Conservation (phyloP, 2,329 filamentous ascomycete genomes). For the Aspergillus udagawae region DNA sequence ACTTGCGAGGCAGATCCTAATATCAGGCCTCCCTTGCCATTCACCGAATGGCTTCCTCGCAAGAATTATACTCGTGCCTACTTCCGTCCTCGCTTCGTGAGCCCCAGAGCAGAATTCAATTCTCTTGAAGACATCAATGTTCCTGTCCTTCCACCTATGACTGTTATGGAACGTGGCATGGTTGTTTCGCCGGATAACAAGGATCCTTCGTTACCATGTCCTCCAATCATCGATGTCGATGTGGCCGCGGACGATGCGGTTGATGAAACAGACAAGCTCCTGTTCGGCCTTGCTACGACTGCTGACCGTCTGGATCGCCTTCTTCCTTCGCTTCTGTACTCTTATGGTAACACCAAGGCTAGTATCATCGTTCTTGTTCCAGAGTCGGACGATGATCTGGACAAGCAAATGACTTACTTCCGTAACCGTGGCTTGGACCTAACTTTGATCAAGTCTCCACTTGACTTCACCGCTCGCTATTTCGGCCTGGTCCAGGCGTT, state of each 20-base stretch:
- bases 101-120: conserved; percentile 34
- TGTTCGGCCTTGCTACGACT: conserved; percentile 42
- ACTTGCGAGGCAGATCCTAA: conserved; percentile 34
- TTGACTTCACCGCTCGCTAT: conserved; percentile 42
- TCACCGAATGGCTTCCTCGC: conserved; percentile 40
- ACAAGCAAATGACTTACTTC: conserved; percentile 39
- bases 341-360: conserved; percentile 40
- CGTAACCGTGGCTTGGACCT: conserved; percentile 40
- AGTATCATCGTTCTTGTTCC: conserved; percentile 40
- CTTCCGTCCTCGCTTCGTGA: conserved; percentile 36
- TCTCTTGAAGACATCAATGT: conserved; percentile 36
- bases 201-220: conserved; percentile 32
- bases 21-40: conserved; percentile 32
- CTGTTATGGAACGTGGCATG: conserved; percentile 37
- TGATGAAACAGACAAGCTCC: conserved; percentile 38
- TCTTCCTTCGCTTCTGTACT: conserved; percentile 40
- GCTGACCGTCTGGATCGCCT: conserved; percentile 40
- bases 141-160: conserved; percentile 37
- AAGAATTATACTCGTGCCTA: conserved; percentile 44
- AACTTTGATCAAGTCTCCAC: conserved; percentile 36
- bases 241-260: conserved; percentile 37
- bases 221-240: conserved; percentile 37
- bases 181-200: conserved; percentile 32
- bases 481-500: conserved; percentile 42
- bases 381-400: conserved; percentile 37